Base-by-base conservation (phyloP, 192 early-diverging fungal species). In the Linnemannia schmuckeri region DNA sequence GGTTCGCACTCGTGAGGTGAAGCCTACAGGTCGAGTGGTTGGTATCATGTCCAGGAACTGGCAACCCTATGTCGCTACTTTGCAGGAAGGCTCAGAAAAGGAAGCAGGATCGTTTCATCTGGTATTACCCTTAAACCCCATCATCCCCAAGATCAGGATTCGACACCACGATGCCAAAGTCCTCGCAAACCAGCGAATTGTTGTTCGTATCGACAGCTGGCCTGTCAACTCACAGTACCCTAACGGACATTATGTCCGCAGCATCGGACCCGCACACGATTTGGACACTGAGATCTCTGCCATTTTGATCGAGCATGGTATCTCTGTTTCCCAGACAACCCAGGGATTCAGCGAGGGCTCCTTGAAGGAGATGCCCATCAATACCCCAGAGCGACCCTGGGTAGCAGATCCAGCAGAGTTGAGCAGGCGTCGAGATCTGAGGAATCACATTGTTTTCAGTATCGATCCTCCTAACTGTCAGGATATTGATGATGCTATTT, bases 401-500 rank as follows among this genome's bases (percentile, higher is more conserved):
- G 24, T 35, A 70, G 94, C 93, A 4, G 71, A 87, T 0, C 63
- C 83, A 12, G 78, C 81, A 41, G 88, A 89, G 77, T 24, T 89
- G 33, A 40, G 33, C 7, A 55, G n/a, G 22, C 88, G 88, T 7
- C 55, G 83, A 20, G 88, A 89, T 74, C 76, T 89, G 52, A 77
- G 83, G 46, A 76, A 77, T 13, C 79, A 87, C 41, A 90, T 88
- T 38, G 61, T 93, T 1, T 92, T 91, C 77, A 96, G 95, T 76
- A 95, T 96, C 75, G 95, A 96, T 79, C 95, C 95, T 7, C 91
- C 89, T 20, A 94, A 94, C 77, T 94, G 95, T 83, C 92, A 95
- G 85, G 95, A 96, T 86, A 96, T 96, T 73, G 95, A 96, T 87
- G 95, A 96, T 70, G 95, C 95, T 15, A 86, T 96, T 38, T 96